Base-by-base conservation (phyloP, 2,329 filamentous ascomycete genomes). In the Aspergillus glaucus region DNA sequence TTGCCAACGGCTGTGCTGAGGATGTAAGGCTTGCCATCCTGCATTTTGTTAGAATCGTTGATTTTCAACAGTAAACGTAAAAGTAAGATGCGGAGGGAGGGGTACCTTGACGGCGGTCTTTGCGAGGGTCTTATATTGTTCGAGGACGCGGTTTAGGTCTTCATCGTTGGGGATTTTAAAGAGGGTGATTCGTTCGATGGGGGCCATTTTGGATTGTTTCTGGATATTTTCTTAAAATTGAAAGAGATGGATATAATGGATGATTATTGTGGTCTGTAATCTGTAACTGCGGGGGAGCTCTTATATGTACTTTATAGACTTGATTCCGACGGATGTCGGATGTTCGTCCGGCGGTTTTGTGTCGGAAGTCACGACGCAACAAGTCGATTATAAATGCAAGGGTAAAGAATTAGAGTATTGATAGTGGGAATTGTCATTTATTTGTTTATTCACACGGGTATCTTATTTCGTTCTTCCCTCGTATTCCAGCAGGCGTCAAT, bases 21-120 rank as follows among this genome's bases (percentile, higher is more conserved):
- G 55, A 89, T 86, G 65, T 88, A 89, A 1, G 82, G 82, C 63
- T 86, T 82, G 53, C 83, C 85, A 58, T 86, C 78, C 86, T 88
- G 48, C 24, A 22, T 12, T 44, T 34, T 17, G 26, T 22, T 5
- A 36, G 30, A 19, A 28, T 21, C 15, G 8, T 21, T 4, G 6
- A n/a, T 7, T 19, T 19, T 4, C 9, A 6, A 21, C 7, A 30
- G 4, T 40, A 14, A 41, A 22, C 22, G 14, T 26, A 15, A 10
- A 6, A 28, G 36, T 30, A 47, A 45, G 37, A 46, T 9, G 17
- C 6, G 22, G 34, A 15, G 49, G 40, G 10, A 6, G 32, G 30
- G 3, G 17, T 59, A 75, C 74, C 67, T 75, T 76, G 22, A 67
- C 62, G 15, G 74, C 72, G 0, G 72, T 71, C 50, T 68, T 62